These are phyloP conservation scores for Diaporthe destruens DNA, from an alignment of 2,329 filamentous ascomycete genomes.

Conservation along the genomic window DNA sequence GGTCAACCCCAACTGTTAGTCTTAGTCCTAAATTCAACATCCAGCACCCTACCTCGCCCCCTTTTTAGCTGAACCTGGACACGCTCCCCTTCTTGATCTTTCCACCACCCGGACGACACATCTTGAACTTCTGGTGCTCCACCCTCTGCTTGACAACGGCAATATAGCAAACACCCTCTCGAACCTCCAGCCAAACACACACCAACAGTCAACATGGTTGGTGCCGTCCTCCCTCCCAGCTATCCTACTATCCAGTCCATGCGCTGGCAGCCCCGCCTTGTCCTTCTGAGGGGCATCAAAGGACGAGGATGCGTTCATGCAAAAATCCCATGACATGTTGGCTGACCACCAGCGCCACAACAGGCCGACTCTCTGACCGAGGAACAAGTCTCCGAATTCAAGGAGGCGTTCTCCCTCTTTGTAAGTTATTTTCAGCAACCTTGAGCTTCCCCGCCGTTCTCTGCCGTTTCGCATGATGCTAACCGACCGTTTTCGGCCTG, in stretches of 20 bases:
- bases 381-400: constrained; percentile 99
- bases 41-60: constrained; percentile 29
- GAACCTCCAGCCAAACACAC: constrained; percentile 13
- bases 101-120: constrained; percentile 37
- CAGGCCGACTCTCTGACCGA: constrained; percentile 98
- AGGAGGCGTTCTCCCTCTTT: constrained; percentile 99
- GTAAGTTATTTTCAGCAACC: constrained; percentile 69
- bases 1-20: constrained; percentile 30
- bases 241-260: neutral
- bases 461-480: constrained; percentile 29
- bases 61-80: constrained; percentile 41
- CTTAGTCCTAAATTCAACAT: constrained; percentile 33
- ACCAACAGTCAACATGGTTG: constrained; percentile 39
- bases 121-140: constrained; percentile 28
- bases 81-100: constrained; percentile 34
- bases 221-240: constrained; percentile 3
- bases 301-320: constrained; percentile 16
- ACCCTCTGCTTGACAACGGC: constrained; percentile 34
- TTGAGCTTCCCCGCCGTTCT: constrained; percentile 32
- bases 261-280: constrained; percentile 36
- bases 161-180: constrained; percentile 1
- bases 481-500: constrained; percentile 50
- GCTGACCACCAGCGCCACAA: constrained; percentile 43
- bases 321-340: constrained; percentile 19
- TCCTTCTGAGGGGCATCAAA: constrained; percentile 38